A percentile compares a stretch with the other conserved stretches of the same genome.
Conservation (phyloP, 352 stramenopile genomes). For the Nothophytophthora sp. region DNA sequence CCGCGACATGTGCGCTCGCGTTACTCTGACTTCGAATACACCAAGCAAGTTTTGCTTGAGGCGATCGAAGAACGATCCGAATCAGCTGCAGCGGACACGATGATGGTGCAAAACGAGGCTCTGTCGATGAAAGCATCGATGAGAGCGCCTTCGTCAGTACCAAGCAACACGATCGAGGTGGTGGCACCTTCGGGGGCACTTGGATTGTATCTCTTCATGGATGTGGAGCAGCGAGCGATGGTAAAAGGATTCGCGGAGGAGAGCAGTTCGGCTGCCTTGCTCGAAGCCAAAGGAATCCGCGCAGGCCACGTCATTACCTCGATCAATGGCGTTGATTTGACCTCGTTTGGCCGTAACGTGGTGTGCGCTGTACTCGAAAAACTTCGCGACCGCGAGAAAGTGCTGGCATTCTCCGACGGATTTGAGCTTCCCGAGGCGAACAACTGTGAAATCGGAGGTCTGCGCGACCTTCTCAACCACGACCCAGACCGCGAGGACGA, state of each 20-base stretch:
- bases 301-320: constrained; percentile 41
- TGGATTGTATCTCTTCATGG: constrained; percentile 58
- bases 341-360: constrained; percentile 29
- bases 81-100: constrained; percentile 1
- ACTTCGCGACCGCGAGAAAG: constrained; percentile 51
- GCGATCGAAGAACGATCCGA: constrained; percentile 13
- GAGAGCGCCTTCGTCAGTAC: constrained; percentile 12
- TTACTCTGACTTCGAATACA: constrained; percentile 28
- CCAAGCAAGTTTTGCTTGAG: constrained; percentile 30
- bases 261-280: constrained; percentile 33
- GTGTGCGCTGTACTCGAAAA: constrained; percentile 55
- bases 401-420: constrained; percentile 49
- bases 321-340: constrained; percentile 64
- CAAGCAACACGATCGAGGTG: constrained; percentile 36
- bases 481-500: constrained; percentile 27
- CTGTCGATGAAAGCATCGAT: not conserved
- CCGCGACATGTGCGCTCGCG: constrained; percentile 3
- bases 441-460: constrained; percentile 9
- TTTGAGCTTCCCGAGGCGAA: constrained; percentile 16
- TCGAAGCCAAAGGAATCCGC: constrained; percentile 35
- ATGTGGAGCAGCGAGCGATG: constrained; percentile 53
- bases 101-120: constrained; percentile 15
- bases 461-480: constrained; percentile 4
- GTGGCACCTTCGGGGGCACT: constrained; percentile 45
- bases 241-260: constrained; percentile 60